Conservation (phyloP, 495 filamentous ascomycete genomes). For the Penicillium crystallinum region DNA sequence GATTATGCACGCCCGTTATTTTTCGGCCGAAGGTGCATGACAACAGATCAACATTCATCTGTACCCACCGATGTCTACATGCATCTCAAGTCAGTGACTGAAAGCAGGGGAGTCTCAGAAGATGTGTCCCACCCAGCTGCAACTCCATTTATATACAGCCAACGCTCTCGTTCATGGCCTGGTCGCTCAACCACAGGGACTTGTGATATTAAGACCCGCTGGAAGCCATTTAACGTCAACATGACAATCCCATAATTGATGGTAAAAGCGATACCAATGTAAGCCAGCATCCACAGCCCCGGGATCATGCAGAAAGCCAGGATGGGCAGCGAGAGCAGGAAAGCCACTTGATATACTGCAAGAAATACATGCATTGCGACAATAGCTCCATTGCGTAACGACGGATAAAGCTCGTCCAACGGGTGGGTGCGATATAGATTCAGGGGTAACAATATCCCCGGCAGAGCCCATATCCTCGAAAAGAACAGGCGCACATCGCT, state of each 20-base stretch:
- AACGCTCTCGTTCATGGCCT: slow-evolving; percentile 28
- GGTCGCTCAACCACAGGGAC: slow-evolving; percentile 16
- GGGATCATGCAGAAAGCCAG: slow-evolving; percentile 41
- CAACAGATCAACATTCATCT: slow-evolving; percentile 65
- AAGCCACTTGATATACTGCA: slow-evolving; percentile 29
- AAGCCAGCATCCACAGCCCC: slow-evolving; percentile 45
- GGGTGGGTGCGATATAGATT: slow-evolving; percentile 41
- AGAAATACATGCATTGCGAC: slow-evolving; percentile 49
- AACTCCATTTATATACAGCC: slow-evolving; percentile 40
- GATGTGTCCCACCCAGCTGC: slow-evolving; percentile 26
- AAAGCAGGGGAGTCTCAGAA: neutral
- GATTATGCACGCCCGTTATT: slow-evolving; percentile 78
- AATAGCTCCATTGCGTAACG: slow-evolving; percentile 43
- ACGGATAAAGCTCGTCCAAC: slow-evolving; percentile 54
- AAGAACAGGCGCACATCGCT: slow-evolving; percentile 53
- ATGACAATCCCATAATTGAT: slow-evolving; percentile 48
- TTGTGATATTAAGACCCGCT: slow-evolving; percentile 21
- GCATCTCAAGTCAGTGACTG: neutral
- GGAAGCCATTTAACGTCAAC: slow-evolving; percentile 38
- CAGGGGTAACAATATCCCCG: slow-evolving; percentile 50
- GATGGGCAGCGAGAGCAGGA: slow-evolving; percentile 43
- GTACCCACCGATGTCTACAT: slow-evolving; percentile 42
- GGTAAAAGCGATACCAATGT: slow-evolving; percentile 29
- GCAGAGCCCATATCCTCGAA: slow-evolving; percentile 43
- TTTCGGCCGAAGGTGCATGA: slow-evolving; percentile 69